These are phyloP conservation scores for Diplodia intermedia DNA, from an alignment of 2,329 filamentous ascomycete genomes.

Conservation along the genomic window DNA sequence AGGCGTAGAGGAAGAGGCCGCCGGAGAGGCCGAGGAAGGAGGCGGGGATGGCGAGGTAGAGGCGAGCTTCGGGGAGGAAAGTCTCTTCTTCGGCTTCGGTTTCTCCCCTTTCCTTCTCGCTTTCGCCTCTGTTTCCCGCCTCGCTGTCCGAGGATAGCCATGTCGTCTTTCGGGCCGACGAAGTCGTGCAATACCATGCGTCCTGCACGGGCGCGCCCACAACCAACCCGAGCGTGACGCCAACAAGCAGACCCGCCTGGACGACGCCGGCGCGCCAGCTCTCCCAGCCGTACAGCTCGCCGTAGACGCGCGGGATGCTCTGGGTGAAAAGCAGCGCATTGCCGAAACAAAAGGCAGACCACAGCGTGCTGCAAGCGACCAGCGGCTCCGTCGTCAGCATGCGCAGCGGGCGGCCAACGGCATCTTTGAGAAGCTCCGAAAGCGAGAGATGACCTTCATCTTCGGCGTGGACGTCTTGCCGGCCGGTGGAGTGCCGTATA, in stretches of 20 bases:
- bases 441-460: background rate
- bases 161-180: slow-evolving; percentile 58
- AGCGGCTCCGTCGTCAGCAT: slow-evolving; percentile 60
- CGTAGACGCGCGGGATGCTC: slow-evolving; percentile 54
- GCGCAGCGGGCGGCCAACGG: slow-evolving; percentile 42
- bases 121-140: slow-evolving; percentile 39
- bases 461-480: slow-evolving; percentile 38
- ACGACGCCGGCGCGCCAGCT: slow-evolving; percentile 53
- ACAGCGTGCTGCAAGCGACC: slow-evolving; percentile 57
- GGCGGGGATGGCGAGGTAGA: slow-evolving; percentile 53
- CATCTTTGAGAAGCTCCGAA: slow-evolving; percentile 8
- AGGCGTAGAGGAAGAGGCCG: slow-evolving; percentile 43
- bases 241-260: slow-evolving; percentile 55
- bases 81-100: slow-evolving; percentile 49
- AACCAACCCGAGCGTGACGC: slow-evolving; percentile 53
- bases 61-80: slow-evolving; percentile 52
- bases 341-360: slow-evolving; percentile 56
- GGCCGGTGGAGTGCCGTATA: slow-evolving; percentile 42
- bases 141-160: slow-evolving; percentile 23
- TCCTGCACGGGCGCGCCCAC: slow-evolving; percentile 46
- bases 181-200: slow-evolving; percentile 53
- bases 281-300: slow-evolving; percentile 50
- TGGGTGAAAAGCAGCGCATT: slow-evolving; percentile 59
- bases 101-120: slow-evolving; percentile 42
- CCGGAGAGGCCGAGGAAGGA: slow-evolving; percentile 49